These are phyloP conservation scores for Pseudocercospora macadamiae DNA, from an alignment of 2,329 filamentous ascomycete species.

Conservation along the genomic window DNA sequence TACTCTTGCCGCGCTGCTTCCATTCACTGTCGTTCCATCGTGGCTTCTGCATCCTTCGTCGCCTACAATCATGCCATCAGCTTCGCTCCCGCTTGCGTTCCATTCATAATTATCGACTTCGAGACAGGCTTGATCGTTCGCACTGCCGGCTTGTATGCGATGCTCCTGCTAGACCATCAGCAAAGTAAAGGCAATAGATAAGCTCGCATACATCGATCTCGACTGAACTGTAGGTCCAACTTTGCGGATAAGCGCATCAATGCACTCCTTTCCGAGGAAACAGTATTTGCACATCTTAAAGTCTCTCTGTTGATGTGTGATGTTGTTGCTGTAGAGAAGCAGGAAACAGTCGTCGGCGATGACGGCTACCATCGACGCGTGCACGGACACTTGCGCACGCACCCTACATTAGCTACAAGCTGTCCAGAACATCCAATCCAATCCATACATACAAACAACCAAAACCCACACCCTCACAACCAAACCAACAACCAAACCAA, in stretches of 20 bases:
- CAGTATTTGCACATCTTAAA: conserved; percentile 16
- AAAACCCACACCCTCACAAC: background rate
- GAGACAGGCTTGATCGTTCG: background rate
- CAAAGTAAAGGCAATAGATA: no score
- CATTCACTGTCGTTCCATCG: no score
- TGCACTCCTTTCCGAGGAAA: conserved; percentile 15
- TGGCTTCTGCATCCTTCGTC: no score
- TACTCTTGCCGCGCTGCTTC: no score
- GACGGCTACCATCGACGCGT: no score
- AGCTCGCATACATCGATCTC: conserved; percentile 3
- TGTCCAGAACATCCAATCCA: background rate
- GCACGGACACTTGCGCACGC: no score
- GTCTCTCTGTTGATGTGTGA: background rate
- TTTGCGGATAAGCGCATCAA: conserved; percentile 10
- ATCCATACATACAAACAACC: background rate
- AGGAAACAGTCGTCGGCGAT: background rate
- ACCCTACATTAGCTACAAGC: background rate
- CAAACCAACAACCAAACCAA: background rate
- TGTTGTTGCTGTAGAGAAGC: background rate
- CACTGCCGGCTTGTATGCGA: background rate
- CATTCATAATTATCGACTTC: background rate
- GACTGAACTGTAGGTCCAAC: conserved; percentile 4
- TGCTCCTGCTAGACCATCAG: background rate
- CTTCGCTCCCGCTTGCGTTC: background rate
- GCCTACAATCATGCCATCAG: background rate